Conservation (phyloP, 306 rosid species). For the Heteromeles arbutifolia region DNA sequence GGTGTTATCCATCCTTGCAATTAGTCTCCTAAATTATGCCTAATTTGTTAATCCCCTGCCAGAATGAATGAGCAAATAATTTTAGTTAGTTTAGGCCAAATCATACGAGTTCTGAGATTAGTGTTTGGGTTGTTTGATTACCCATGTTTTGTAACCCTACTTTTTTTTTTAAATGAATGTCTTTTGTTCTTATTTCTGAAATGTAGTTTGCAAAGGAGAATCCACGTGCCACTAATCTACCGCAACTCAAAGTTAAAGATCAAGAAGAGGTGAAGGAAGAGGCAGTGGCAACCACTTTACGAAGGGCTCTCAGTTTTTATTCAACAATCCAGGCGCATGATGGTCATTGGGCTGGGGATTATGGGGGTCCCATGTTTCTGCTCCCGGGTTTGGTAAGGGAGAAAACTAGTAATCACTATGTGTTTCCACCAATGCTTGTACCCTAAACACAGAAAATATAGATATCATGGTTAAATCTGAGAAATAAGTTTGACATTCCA, state of each 20-base stretch:
- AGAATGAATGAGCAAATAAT: background rate
- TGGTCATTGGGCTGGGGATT: constrained; percentile 39
- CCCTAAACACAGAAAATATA: background rate
- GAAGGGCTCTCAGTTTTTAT: constrained; percentile 24
- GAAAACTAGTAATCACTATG: background rate
- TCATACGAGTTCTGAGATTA: background rate
- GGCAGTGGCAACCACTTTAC: constrained; percentile 18
- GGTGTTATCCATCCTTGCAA: background rate
- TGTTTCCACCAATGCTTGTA: background rate
- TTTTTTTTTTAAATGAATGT: background rate
- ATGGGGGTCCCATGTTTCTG: constrained; percentile 38
- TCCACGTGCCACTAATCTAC: constrained; percentile 13
- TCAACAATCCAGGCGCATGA: constrained; percentile 35
- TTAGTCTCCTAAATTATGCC: background rate
- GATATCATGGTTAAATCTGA: background rate
- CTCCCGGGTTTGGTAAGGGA: constrained; percentile 31
- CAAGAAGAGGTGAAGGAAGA: constrained; percentile 27
- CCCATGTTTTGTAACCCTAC: background rate
- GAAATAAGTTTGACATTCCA: background rate
- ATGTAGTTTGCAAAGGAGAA: constrained; percentile 29
- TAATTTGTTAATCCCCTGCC: background rate
- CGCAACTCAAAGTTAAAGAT: constrained; percentile 26
- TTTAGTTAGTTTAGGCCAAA: background rate
- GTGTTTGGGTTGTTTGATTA: background rate
- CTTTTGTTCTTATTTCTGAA: background rate